Evolutionary conservation across 768 basidiomycete species (phyloP), one percentile per base, ranked within the genome.

Genomic region (Cystofilobasidium ferigula): DNA sequence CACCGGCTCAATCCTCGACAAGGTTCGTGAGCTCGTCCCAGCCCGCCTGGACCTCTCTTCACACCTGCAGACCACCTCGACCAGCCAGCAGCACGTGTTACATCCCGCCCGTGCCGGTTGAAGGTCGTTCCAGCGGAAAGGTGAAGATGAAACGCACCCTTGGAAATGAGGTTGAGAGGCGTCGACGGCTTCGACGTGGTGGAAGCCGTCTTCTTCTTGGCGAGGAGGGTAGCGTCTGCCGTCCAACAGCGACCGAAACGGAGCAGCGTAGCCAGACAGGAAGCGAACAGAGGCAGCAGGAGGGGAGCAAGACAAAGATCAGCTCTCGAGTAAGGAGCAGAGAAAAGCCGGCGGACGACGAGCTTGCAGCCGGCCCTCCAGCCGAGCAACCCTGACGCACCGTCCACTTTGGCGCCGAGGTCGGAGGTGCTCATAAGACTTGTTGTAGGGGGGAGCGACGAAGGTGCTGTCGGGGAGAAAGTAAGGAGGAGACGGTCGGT

Each of bases 331-430:
- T 34, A 20, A 6, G 40, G 2, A 45, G 34, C n/a, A 26, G 22
- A 6, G 58, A 26, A 40, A 53, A n/a, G 13, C 9, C 22, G 7
- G 22, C 4, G 42, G n/a, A n/a, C n/a, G n/a, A n/a, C n/a, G n/a
- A n/a, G n/a, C n/a, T n/a, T n/a, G n/a, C n/a, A n/a, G n/a, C n/a
- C n/a, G n/a, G n/a, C n/a, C n/a, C n/a, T n/a, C n/a, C n/a, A n/a
- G n/a, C n/a, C n/a, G n/a, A n/a, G n/a, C n/a, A n/a, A n/a, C n/a
- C n/a, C 3, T 20, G 2, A 72, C 75, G 64, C 56, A 77, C 76
- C 69, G 71, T 73, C 73, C 70, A 74, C 73, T 74, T 73, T 75
- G 74, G 74, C 75, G 16, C 43, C 32, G 60, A 56, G 35, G 53
- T 61, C 38, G 47, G 47, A 54, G 61, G 59, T 67, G 65, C 51